A percentile compares a stretch with the other conserved stretches of the same genome.
Evolutionary conservation across 768 basidiomycete genomes (phyloP).

Genomic region (Collybia mongolica): DNA sequence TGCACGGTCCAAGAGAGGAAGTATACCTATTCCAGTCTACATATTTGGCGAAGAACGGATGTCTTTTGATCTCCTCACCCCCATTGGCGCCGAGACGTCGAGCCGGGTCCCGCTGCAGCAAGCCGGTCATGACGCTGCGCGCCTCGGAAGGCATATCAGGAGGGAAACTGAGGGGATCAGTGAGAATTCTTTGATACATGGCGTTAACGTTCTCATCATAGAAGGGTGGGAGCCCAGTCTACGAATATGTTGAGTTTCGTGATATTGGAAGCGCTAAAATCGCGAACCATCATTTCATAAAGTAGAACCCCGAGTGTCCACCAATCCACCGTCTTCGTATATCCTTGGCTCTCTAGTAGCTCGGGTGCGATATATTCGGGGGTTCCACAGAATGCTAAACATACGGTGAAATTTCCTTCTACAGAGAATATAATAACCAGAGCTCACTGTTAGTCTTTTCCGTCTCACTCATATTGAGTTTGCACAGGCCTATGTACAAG

Average conservation of each 20-base stretch:
- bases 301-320: slow-evolving; percentile 96
- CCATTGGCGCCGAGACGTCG: slow-evolving; percentile 89
- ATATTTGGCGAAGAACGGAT: slow-evolving; percentile 93
- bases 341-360: slow-evolving; percentile 92
- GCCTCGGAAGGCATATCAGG: slow-evolving; percentile 88
- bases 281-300: slow-evolving; percentile 90
- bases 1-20: neutral
- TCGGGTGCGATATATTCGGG: slow-evolving; percentile 99
- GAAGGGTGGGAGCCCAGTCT: slow-evolving; percentile 97
- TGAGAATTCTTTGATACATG: slow-evolving; percentile 95
- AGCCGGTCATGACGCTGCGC: slow-evolving; percentile 80
- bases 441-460: slow-evolving; percentile 95
- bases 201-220: slow-evolving; percentile 99
- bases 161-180: slow-evolving; percentile 91
- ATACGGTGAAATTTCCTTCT: slow-evolving; percentile 5
- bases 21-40: slow-evolving; percentile 85
- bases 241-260: neutral
- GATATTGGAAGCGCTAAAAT: slow-evolving; percentile 8
- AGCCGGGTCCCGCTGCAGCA: slow-evolving; percentile 87
- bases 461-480: slow-evolving; percentile 95
- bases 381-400: slow-evolving; percentile 91
- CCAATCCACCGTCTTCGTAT: slow-evolving; percentile 99
- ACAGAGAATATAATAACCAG: neutral
- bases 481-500: slow-evolving; percentile 65
- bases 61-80: slow-evolving; percentile 93